Evolutionary conservation across 2,329 filamentous ascomycete species (phyloP).

Genomic region (Ploettnerulaceae sp.): DNA sequence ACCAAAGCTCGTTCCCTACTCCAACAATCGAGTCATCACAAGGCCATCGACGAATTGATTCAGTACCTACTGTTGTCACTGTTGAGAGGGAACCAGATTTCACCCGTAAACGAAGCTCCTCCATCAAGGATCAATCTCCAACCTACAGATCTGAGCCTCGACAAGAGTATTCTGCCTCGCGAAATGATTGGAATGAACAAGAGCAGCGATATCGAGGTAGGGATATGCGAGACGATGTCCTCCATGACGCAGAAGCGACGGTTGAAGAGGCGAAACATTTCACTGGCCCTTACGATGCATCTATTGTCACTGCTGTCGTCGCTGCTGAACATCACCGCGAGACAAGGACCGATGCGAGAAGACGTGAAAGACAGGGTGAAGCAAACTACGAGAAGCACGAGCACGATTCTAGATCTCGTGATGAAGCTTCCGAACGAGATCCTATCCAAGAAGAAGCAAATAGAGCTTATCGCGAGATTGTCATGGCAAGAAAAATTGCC

Average conservation of each 20-base stretch:
- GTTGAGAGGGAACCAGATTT: conserved; percentile 49
- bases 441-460: conserved; percentile 53
- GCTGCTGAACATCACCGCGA: conserved; percentile 35
- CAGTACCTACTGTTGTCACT: conserved; percentile 44
- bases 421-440: conserved; percentile 33
- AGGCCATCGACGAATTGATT: conserved; percentile 18
- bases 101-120: conserved; percentile 25
- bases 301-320: conserved; percentile 44
- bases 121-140: conserved; percentile 22
- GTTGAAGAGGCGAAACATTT: conserved; percentile 44
- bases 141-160: conserved; percentile 16
- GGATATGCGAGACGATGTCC: conserved; percentile 17
- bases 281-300: conserved; percentile 44
- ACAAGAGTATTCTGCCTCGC: conserved; percentile 12
- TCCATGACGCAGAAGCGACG: conserved; percentile 42
- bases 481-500: conserved; percentile 48
- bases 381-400: conserved; percentile 24
- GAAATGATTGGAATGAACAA: conserved; percentile 13
- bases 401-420: conserved; percentile 24
- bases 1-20: conserved; percentile 47
- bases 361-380: conserved; percentile 36
- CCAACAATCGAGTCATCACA: conserved; percentile 35
- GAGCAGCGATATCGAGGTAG: conserved; percentile 13
- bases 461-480: conserved; percentile 51
- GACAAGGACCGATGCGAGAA: conserved; percentile 32